A percentile compares a stretch with the other conserved stretches of the same genome.
Evolutionary conservation across 192 early-diverging fungal genomes (phyloP).

Genomic region (Rhizophagus clarus): DNA sequence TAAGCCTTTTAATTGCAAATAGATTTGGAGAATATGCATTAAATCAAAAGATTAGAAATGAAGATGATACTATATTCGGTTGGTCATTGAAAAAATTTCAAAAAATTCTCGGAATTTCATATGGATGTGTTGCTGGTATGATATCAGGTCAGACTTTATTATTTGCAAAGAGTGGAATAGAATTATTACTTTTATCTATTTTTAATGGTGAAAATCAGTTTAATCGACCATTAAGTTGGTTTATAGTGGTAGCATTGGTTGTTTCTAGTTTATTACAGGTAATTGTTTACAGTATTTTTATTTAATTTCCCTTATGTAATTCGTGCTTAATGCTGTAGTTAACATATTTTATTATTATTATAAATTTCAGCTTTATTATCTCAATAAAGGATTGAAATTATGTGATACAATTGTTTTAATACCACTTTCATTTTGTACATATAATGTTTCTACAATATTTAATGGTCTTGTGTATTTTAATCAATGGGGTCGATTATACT

Average conservation of each 20-base stretch:
- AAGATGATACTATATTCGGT: conserved; percentile 26
- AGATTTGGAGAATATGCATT: conserved; percentile 47
- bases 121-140: conserved; percentile 69
- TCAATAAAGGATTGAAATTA: conserved; percentile 70
- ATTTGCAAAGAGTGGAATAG: conserved; percentile 79
- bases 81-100: conserved; percentile 40
- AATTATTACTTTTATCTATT: conserved; percentile 65
- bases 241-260: conserved; percentile 61
- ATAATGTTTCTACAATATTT: conserved; percentile 71
- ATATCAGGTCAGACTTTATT: conserved; percentile 73
- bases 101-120: conserved; percentile 58
- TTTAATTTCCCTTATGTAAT: background rate
- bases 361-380: conserved; percentile 65
- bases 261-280: conserved; percentile 59
- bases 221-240: conserved; percentile 66
- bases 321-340: conserved; percentile 14
- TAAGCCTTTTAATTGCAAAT: conserved; percentile 48
- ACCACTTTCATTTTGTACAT: conserved; percentile 75
- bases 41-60: conserved; percentile 10
- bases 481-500: conserved; percentile 62
- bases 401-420: conserved; percentile 77
- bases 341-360: background rate
- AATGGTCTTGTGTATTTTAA: conserved; percentile 82
- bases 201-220: conserved; percentile 65
- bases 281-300: conserved; percentile 13